Conservation (phyloP, 208 protist species). For the Leishmania tarentolae region DNA sequence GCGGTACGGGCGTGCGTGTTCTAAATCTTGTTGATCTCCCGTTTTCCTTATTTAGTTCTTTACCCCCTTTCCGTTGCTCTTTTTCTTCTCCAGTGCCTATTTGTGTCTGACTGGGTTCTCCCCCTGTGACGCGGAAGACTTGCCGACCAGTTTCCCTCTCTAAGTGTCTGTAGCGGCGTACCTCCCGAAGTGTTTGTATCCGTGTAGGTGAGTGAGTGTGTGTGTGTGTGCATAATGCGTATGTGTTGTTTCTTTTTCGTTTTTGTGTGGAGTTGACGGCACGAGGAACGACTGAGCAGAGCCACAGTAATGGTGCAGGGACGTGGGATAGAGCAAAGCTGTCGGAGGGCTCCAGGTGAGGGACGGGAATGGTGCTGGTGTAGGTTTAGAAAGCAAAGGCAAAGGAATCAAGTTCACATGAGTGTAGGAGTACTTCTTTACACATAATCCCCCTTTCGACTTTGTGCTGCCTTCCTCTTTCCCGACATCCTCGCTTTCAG, state of each 20-base stretch:
- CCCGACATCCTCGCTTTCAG: not conserved
- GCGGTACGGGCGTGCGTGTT: not conserved
- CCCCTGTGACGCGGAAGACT: not conserved
- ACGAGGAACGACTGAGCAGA: not conserved
- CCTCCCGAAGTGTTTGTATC: not conserved
- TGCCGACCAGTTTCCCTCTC: not conserved
- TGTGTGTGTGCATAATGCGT: not conserved
- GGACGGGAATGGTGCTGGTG: not conserved
- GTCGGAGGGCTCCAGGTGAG: not conserved
- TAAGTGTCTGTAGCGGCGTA: not conserved
- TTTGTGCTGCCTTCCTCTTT: not conserved
- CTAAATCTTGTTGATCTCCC: not conserved
- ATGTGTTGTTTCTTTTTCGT: not conserved
- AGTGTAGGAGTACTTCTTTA: not conserved
- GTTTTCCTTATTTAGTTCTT: not conserved
- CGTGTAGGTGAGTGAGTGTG: not conserved
- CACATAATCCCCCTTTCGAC: not conserved
- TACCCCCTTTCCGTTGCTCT: not conserved
- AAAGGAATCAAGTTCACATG: not conserved
- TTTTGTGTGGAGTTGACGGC: not conserved
- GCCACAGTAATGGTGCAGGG: not conserved
- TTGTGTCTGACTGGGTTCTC: not conserved
- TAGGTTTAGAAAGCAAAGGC: not conserved
- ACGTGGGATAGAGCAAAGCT: not conserved
- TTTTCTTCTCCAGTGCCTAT: constrained; percentile 5